Evolutionary conservation across 2,329 filamentous ascomycete species (phyloP).

Genomic region (Calonectria henricotiae): DNA sequence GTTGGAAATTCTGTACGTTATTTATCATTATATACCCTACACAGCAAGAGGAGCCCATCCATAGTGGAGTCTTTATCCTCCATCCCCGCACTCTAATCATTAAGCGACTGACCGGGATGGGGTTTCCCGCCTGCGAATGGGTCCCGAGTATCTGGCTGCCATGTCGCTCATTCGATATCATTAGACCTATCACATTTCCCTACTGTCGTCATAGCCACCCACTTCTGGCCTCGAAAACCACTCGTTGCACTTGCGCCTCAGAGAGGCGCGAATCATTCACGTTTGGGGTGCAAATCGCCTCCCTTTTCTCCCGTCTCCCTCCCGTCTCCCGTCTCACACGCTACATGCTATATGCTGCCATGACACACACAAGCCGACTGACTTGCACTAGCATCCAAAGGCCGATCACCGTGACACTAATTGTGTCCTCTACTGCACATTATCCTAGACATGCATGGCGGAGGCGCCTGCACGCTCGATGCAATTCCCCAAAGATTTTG

Average conservation of each 20-base stretch:
- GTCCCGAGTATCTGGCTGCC: background rate
- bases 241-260: no score
- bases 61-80: background rate
- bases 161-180: constrained; percentile 4
- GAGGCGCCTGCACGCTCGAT: constrained; percentile 4
- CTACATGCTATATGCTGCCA: no score
- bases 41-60: background rate
- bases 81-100: constrained; percentile 3
- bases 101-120: background rate
- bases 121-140: background rate
- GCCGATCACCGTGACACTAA: background rate
- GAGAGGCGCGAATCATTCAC: no score
- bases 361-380: background rate
- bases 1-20: background rate
- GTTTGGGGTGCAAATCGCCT: no score
- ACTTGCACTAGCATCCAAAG: background rate
- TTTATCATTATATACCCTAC: constrained; percentile 7
- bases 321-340: no score
- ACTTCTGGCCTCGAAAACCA: no score
- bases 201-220: no score
- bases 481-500: background rate
- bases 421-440: background rate
- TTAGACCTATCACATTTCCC: no score
- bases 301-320: no score
- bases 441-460: constrained; percentile 7